phyloP scores from a whole-genome alignment of 2,329 filamentous ascomycete species.

The Colletotrichum kahawae region DNA sequence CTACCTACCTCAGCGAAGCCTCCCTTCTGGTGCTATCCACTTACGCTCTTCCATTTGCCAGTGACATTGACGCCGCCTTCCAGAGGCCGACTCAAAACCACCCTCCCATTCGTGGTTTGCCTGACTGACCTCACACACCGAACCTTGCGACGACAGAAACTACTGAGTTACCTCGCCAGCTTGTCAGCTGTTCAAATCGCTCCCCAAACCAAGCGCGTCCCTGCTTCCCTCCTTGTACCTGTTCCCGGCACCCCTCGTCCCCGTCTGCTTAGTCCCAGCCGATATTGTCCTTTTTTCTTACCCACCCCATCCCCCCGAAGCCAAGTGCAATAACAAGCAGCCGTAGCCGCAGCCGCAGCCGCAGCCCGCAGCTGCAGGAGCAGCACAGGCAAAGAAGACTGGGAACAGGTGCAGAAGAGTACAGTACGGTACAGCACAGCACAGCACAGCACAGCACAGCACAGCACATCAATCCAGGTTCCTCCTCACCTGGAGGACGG shows the following conservation, averaged over 20 bases:
- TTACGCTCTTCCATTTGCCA: not conserved
- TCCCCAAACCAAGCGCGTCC: slow-evolving; percentile 2
- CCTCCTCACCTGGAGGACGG: not conserved
- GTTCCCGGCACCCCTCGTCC: slow-evolving; percentile 6
- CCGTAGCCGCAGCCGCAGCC: not conserved
- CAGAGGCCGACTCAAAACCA: not conserved
- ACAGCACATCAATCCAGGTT: not conserved
- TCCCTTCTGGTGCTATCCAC: not conserved
- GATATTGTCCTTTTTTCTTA: slow-evolving; percentile 5
- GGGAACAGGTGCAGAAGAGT: not conserved
- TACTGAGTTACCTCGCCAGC: slow-evolving; percentile 6
- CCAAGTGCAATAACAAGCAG: not conserved
- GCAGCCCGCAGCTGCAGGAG: not conserved
- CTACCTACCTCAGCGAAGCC: not conserved
- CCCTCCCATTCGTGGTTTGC: not conserved
- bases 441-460: not conserved
- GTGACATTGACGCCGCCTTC: slow-evolving; percentile 4
- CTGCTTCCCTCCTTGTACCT: not conserved
- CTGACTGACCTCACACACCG: not conserved
- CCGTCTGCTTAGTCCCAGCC: not conserved
- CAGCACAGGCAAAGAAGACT: not conserved
- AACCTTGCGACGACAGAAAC: slow-evolving; percentile 8
- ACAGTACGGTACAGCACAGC: not conserved
- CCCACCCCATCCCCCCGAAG: not conserved
- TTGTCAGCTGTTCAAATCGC: slow-evolving; percentile 18